phyloP scores from a whole-genome alignment of 108 stramenopile species.

The Hondaea fermentalgiana region DNA sequence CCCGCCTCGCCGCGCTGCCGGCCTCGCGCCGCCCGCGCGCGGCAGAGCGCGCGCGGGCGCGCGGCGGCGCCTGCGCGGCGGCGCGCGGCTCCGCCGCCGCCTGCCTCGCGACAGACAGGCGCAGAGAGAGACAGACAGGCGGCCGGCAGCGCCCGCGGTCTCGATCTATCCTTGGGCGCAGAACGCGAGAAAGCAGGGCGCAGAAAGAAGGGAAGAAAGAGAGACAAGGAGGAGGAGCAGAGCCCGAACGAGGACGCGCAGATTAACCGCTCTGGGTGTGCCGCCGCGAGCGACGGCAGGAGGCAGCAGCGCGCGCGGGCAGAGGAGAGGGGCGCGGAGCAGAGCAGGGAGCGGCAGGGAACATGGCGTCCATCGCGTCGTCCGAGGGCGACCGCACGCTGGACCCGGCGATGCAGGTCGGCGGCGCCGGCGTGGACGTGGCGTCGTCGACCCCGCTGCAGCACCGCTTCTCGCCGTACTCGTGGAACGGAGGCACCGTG shows the following conservation, averaged over 20 bases:
- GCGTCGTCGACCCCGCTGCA: background rate
- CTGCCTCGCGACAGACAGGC: background rate
- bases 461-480: constrained; percentile 9
- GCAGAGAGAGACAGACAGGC: background rate
- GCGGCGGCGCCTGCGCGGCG: too few relatives aligned
- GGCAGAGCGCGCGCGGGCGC: too few relatives aligned
- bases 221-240: background rate
- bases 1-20: too few relatives aligned
- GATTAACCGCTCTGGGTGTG: background rate
- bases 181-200: background rate
- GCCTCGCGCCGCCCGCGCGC: too few relatives aligned
- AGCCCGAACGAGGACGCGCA: background rate
- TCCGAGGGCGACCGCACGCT: background rate
- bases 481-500: constrained; percentile 48
- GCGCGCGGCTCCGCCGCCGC: too few relatives aligned
- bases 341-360: background rate
- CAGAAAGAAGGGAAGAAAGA: background rate
- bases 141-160: background rate
- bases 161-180: too few relatives aligned
- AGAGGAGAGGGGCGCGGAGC: background rate
- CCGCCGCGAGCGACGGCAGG: too few relatives aligned
- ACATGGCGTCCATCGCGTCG: background rate
- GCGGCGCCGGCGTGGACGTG: background rate
- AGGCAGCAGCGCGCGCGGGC: too few relatives aligned
- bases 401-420: background rate